A percentile compares a stretch with the other conserved stretches of the same genome.
Conservation (phyloP, 2,329 filamentous ascomycete species). For the Aspergillus brunneoviolaceus region DNA sequence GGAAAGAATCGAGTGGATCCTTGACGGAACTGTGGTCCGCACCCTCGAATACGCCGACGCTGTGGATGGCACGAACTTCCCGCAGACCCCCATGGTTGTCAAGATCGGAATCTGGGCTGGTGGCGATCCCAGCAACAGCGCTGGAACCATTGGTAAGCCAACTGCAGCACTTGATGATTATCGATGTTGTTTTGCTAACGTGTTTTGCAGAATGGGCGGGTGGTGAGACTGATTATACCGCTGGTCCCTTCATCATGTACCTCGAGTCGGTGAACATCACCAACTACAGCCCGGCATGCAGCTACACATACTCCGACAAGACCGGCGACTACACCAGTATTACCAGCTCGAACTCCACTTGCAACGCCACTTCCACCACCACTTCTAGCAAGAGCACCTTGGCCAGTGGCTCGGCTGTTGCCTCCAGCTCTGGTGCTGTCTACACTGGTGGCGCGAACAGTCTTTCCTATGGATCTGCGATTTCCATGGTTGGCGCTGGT, state of each 20-base stretch:
- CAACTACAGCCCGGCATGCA: slow-evolving; percentile 60
- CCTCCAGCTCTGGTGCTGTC: background rate
- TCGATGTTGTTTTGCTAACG: background rate
- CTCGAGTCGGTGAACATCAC: slow-evolving; percentile 60
- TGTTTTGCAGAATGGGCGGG: slow-evolving; percentile 61
- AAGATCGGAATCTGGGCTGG: slow-evolving; percentile 70
- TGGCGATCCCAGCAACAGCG: slow-evolving; percentile 48
- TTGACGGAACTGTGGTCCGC: slow-evolving; percentile 63
- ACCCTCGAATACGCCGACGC: slow-evolving; percentile 62
- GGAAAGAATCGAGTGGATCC: slow-evolving; percentile 62
- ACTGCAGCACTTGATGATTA: background rate
- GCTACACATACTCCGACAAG: slow-evolving; percentile 64
- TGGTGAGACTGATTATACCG: slow-evolving; percentile 63
- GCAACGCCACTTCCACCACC: background rate
- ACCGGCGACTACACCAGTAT: slow-evolving; percentile 64
- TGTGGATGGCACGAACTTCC: slow-evolving; percentile 58
- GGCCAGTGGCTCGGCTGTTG: background rate
- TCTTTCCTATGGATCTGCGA: background rate
- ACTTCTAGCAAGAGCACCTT: background rate
- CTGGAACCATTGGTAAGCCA: slow-evolving; percentile 48
- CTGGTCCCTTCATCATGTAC: slow-evolving; percentile 71
- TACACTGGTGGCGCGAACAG: background rate
- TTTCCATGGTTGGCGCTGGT: background rate
- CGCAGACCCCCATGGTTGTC: slow-evolving; percentile 72
- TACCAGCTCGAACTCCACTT: slow-evolving; percentile 22